Percentiles rank a stretch among this genome's conserved stretches.
These are phyloP conservation scores for Boletus edulis DNA, from an alignment of 768 basidiomycete genomes.

Conservation along the genomic window DNA sequence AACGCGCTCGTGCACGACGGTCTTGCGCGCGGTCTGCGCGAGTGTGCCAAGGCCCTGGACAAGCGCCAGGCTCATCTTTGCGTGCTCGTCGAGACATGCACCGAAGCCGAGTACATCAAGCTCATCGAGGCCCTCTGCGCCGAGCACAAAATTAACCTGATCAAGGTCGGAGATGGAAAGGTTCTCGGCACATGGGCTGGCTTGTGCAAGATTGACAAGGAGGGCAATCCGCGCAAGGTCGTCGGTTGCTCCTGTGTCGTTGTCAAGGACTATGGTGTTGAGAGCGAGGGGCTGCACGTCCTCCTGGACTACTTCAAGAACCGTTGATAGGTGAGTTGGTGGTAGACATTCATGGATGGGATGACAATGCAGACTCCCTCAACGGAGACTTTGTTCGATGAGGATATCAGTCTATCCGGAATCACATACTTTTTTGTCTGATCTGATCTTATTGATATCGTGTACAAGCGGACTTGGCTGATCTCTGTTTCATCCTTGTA, in stretches of 20 bases:
- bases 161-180: slow-evolving; percentile 99
- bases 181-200: slow-evolving; percentile 98
- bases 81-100: slow-evolving; percentile 98
- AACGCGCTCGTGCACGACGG: slow-evolving; percentile 98
- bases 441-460: slow-evolving; percentile 53
- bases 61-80: slow-evolving; percentile 98
- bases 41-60: slow-evolving; percentile 97
- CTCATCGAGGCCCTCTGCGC: slow-evolving; percentile 99
- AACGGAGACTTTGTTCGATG: slow-evolving; percentile 68
- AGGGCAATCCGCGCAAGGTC: slow-evolving; percentile 97
- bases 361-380: slow-evolving; percentile 96
- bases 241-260: slow-evolving; percentile 93
- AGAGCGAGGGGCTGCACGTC: slow-evolving; percentile 93
- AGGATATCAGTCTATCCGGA: slow-evolving; percentile 45
- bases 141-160: slow-evolving; percentile 99
- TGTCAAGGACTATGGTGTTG: slow-evolving; percentile 95
- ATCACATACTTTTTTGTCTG: slow-evolving; percentile 50
- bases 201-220: slow-evolving; percentile 99
- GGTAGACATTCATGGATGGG: slow-evolving; percentile 27
- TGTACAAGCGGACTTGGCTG: slow-evolving; percentile 5
- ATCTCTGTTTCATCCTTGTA: slow-evolving; percentile 4
- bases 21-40: slow-evolving; percentile 95
- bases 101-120: slow-evolving; percentile 99
- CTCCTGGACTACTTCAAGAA: slow-evolving; percentile 96
- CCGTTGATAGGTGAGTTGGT: slow-evolving; percentile 53